Evolutionary conservation across 306 rosid genomes (phyloP).

Genomic region (Trichosanthes truncata): DNA sequence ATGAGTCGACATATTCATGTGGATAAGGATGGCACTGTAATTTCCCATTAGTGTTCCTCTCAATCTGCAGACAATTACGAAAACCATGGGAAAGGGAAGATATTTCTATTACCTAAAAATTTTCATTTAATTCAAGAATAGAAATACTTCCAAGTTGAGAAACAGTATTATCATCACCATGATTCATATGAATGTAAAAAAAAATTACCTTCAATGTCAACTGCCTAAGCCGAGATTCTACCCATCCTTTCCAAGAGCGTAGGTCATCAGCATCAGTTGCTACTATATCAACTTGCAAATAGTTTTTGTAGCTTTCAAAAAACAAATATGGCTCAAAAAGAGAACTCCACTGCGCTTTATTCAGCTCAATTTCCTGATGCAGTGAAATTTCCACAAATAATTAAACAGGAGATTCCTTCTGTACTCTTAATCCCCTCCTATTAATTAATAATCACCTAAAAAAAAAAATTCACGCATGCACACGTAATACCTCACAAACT

Average conservation of each 20-base stretch:
- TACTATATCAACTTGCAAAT: conserved; percentile 82
- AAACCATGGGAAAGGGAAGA: background rate
- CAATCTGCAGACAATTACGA: conserved; percentile 46
- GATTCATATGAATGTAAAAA: background rate
- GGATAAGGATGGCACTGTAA: conserved; percentile 98
- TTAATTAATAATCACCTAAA: background rate
- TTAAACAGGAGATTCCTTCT: background rate
- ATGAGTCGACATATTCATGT: conserved; percentile 57
- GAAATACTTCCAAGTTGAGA: background rate
- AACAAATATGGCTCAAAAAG: conserved; percentile 79
- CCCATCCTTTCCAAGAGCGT: conserved; percentile 95
- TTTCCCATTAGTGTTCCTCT: conserved; percentile 82
- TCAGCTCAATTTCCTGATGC: conserved; percentile 76
- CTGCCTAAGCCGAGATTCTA: conserved; percentile 85
- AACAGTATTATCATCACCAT: background rate
- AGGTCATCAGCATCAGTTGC: conserved; percentile 74
- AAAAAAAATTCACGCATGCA: background rate
- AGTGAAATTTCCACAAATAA: background rate
- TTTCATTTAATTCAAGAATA: background rate
- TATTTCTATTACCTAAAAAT: conserved; percentile 30
- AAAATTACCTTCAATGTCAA: conserved; percentile 64
- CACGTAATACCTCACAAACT: conserved; percentile 57
- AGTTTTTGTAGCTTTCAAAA: conserved; percentile 88
- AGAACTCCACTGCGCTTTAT: conserved; percentile 73
- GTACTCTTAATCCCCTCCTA: background rate